Evolutionary conservation across 2,329 filamentous ascomycete genomes (phyloP).

Genomic region (Colletotrichum melonis): DNA sequence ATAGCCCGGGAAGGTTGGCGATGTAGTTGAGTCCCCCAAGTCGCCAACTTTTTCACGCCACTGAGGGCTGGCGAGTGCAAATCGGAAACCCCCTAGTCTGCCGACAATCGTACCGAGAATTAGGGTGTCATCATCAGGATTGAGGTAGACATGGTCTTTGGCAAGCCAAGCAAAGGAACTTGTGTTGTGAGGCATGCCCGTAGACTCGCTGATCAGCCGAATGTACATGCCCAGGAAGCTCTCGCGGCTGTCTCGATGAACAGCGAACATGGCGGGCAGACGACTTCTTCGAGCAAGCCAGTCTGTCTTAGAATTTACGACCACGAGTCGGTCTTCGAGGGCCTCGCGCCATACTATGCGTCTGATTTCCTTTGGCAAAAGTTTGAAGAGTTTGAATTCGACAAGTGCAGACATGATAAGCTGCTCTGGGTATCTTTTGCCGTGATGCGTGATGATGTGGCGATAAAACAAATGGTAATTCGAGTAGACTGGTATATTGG

Average conservation of each 20-base stretch:
- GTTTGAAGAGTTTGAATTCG: neutral
- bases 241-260: slow-evolving; percentile 16
- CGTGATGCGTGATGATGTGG: neutral
- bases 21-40: too few relatives aligned
- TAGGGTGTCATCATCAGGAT: slow-evolving; percentile 9
- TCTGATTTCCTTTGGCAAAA: slow-evolving; percentile 2
- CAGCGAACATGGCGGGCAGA: neutral
- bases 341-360: neutral
- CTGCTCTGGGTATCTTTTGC: neutral
- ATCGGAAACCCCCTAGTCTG: neutral
- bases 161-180: too few relatives aligned
- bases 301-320: too few relatives aligned
- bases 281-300: neutral
- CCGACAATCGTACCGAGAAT: neutral
- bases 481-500: neutral
- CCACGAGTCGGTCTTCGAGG: slow-evolving; percentile 11
- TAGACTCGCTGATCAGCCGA: neutral
- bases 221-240: neutral
- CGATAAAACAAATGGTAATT: neutral
- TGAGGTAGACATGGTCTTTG: slow-evolving; percentile 8
- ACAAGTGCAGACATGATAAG: neutral
- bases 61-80: neutral
- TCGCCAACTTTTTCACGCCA: neutral
- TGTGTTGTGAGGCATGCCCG: neutral
- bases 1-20: neutral